Evolutionary conservation across 2,329 filamentous ascomycete species (phyloP).

Genomic region (Fusarium humuli): DNA sequence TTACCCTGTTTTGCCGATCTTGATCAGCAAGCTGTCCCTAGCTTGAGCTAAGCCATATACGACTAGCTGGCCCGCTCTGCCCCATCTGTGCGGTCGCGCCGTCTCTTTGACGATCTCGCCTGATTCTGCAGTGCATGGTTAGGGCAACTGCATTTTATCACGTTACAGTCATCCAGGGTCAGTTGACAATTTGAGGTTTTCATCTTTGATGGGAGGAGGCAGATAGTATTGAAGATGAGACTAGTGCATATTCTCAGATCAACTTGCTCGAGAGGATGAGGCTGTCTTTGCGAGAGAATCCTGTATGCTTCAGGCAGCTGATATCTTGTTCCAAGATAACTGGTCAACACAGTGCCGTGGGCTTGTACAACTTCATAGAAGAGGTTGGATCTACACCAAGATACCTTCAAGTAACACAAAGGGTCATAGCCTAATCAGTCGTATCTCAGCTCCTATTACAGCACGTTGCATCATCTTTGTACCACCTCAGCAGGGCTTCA

Average conservation of each 20-base stretch:
- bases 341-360: not conserved
- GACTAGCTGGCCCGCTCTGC: conserved; percentile 34
- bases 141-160: conserved; percentile 31
- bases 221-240: not conserved
- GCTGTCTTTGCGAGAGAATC: not conserved
- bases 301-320: not conserved
- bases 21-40: conserved; percentile 11
- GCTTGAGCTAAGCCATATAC: conserved; percentile 21
- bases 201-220: not conserved
- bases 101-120: conserved; percentile 44
- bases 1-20: conserved; percentile 9
- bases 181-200: not conserved
- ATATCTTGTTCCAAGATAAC: not conserved
- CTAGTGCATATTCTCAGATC: too few species aligned
- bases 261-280: not conserved
- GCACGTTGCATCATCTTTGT: conserved; percentile 40
- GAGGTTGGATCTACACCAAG: not conserved
- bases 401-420: conserved; percentile 7
- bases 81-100: conserved; percentile 43
- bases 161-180: conserved; percentile 24
- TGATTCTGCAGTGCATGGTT: conserved; percentile 39
- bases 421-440: conserved; percentile 23
- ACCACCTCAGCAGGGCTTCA: conserved; percentile 28
- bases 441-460: conserved; percentile 8
- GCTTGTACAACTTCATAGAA: not conserved